phyloP scores from a whole-genome alignment of 371 early-diverging fungal genomes.

The Entomophthora muscae region DNA sequence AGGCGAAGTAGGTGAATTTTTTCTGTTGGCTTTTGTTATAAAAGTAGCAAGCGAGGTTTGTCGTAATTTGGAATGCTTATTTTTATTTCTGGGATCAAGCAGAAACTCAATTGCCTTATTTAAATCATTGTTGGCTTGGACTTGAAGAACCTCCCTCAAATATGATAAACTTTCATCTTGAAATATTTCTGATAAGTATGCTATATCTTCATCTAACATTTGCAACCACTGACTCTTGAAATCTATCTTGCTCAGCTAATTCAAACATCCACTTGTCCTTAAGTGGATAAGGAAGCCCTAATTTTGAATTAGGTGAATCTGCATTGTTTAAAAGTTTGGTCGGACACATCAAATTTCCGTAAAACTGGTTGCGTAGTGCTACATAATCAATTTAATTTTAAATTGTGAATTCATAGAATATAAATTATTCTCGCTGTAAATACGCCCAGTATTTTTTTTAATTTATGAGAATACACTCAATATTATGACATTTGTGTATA shows the following conservation, averaged over 20 bases:
- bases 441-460: too few species aligned
- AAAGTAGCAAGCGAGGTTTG: not conserved
- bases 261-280: not conserved
- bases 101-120: not conserved
- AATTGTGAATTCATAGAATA: too few species aligned
- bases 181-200: not conserved
- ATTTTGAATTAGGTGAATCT: not conserved
- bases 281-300: not conserved
- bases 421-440: too few species aligned
- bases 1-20: not conserved
- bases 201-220: not conserved
- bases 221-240: not conserved
- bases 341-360: too few species aligned
- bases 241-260: not conserved
- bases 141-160: not conserved
- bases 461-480: too few species aligned
- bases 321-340: too few species aligned
- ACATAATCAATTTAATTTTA: too few species aligned
- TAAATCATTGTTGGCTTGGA: not conserved
- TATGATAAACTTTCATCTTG: not conserved
- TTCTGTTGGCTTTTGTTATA: not conserved
- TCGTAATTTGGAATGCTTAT: not conserved
- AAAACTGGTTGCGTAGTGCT: too few species aligned
- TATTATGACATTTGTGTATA: too few species aligned
- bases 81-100: not conserved